Conservation (phyloP, 352 stramenopile genomes). For the Globisporangium solare region DNA sequence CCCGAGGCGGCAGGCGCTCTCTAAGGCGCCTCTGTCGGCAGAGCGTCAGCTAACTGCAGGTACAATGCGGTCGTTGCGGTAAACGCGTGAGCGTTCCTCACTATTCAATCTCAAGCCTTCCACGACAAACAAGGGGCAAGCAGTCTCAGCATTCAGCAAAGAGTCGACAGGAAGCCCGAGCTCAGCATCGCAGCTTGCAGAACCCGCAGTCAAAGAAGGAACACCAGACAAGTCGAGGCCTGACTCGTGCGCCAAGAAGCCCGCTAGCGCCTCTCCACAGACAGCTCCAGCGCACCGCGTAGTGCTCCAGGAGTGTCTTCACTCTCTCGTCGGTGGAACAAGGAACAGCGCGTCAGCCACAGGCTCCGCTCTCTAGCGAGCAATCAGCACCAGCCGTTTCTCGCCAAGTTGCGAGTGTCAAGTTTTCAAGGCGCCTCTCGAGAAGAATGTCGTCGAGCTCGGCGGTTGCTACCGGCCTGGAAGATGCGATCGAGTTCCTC, state of each 20-base stretch:
- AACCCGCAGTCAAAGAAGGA: neutral
- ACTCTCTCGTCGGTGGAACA: too few species aligned
- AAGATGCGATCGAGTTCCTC: conserved; percentile 63
- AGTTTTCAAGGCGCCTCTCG: too few species aligned
- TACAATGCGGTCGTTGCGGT: too few species aligned
- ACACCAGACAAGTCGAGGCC: too few species aligned
- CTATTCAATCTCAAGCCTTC: conserved; percentile 2
- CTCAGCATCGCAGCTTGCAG: neutral
- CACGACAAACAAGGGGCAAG: neutral
- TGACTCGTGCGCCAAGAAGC: too few species aligned
- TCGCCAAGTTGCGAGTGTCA: too few species aligned
- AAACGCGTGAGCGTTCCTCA: neutral
- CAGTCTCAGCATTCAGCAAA: too few species aligned
- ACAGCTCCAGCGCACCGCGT: too few species aligned
- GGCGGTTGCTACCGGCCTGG: conserved; percentile 29
- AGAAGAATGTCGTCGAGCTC: conserved; percentile 3
- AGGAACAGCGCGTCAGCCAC: neutral
- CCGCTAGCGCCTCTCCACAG: too few species aligned
- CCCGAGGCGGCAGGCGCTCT: neutral
- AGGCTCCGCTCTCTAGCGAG: neutral
- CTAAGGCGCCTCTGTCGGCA: too few species aligned
- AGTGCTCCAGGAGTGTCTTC: too few species aligned
- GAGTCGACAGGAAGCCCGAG: neutral
- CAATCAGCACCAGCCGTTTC: neutral
- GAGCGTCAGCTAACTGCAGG: too few species aligned